Evolutionary conservation across 2,329 filamentous ascomycete genomes (phyloP), one percentile per base, ranked within the genome.

Genomic region (Beauveria medogensis): DNA sequence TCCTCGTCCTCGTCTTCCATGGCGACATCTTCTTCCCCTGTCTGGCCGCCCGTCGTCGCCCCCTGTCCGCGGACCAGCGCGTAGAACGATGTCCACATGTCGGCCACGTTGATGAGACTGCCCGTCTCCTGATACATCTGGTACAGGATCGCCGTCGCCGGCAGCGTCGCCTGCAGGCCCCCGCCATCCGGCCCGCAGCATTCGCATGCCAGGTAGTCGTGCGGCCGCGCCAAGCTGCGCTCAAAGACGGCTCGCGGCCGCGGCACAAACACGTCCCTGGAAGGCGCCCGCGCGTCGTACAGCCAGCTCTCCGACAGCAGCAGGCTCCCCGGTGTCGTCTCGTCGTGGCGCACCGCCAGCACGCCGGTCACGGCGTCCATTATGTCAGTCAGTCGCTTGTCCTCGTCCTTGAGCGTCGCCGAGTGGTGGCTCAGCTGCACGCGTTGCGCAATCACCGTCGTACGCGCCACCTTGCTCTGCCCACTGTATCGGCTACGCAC

Each of bases 101-200:
- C 91, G 37, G 84, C 87, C 54, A 89, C 85, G 67, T 94, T 94
- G 72, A 94, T 86, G 62, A 93, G 76, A 9, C 81, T 82, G 0
- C 90, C 89, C 0, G 89, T 87, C 71, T 95, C 90, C 16, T 89
- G 78, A 70, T 92, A 93, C 54, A 94, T 76, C 67, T 90, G 88
- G 69, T 93, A 94, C 28, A 94, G 69, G 37, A 93, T 84, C 1
- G 89, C 83, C 5, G 88, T 88, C 1, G 87, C 79, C 4, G 90
- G 90, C 59, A 91, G 77, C 1, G 83, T 87, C 2, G 84, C 75
- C 46, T 80, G 78, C 10, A 88, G 73, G 0, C 80, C 79, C 24
- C 77, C 78, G 47, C 74, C 69, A 12, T 74, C 73, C 28, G 73
- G 70, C 55, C 90, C 92, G 72, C 90, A 92, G 6, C 81, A 76